Evolutionary conservation across 441 rosid genomes (phyloP), one percentile per base, ranked within the genome.

Genomic region (Manihot esculenta): DNA sequence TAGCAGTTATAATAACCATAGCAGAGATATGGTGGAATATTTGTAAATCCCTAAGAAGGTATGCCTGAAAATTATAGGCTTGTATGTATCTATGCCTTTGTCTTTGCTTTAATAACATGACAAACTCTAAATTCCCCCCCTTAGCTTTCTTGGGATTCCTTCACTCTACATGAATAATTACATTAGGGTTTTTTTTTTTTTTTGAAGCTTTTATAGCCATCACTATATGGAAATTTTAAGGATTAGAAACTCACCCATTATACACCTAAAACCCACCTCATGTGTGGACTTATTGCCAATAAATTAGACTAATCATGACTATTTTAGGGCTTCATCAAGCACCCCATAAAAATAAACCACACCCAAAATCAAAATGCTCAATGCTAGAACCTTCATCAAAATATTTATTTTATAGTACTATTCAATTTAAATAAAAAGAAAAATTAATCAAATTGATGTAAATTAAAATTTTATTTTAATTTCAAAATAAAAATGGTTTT

Each of bases 121-220:
- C 88, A 86, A 86, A 82, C 85, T 80, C 81, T 72, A 71, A 75
- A 83, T 82, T 80, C 68, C 49, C 69, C 88, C n/a, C n/a, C n/a
- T n/a, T n/a, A n/a, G n/a, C n/a, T 85, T 82, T 85, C 83, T 86
- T 83, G 94, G 98, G 93, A 91, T 94, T 90, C 97, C 85, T 77
- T 85, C 89, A 82, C 81, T 72, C 68, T 51, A 44, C 56, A 24
- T 42, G 26, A 63, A 73, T 74, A 58, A 58, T 64, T 68, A 54
- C 68, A 44, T 13, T 12, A 54, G 30, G 13, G 35, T 30, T 2
- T 30, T 30, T 30, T 4, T 30, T 30, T 4, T 38, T 68, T 66
- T 51, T 56, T 69, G 5, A 67, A 65, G 72, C 76, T 57, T 62
- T 70, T 50, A 70, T 66, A 50, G 77, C 72, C 48, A n/a, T 58